Percentiles rank a stretch among this genome's conserved stretches.
These are phyloP conservation scores for Blastobotrys illinoisensis DNA, from an alignment of 1,139 yeast species.

Conservation along the genomic window DNA sequence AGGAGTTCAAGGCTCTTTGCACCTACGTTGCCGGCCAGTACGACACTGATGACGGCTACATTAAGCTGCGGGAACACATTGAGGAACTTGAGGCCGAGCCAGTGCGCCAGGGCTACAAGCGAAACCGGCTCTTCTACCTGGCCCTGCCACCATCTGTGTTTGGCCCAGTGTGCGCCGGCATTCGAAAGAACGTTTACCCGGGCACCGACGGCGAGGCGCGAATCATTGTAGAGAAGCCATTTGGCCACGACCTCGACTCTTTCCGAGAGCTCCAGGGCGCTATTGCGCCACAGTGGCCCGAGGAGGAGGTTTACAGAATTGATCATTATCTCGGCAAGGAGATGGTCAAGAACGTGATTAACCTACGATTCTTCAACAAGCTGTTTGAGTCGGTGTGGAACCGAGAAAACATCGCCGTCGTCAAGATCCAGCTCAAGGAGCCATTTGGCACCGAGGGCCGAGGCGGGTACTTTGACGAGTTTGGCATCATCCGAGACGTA, in stretches of 20 bases:
- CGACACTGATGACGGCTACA: slow-evolving; percentile 71
- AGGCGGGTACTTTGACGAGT: slow-evolving; percentile 93
- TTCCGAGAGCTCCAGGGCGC: slow-evolving; percentile 70
- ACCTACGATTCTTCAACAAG: slow-evolving; percentile 84
- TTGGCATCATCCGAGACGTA: slow-evolving; percentile 95
- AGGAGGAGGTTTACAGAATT: slow-evolving; percentile 88
- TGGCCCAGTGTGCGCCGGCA: slow-evolving; percentile 66
- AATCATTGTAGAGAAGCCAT: slow-evolving; percentile 92
- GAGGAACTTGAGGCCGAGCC: slow-evolving; percentile 50
- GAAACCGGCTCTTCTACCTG: slow-evolving; percentile 71
- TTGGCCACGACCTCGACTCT: slow-evolving; percentile 83
- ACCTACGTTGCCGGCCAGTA: slow-evolving; percentile 74
- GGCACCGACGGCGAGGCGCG: slow-evolving; percentile 48
- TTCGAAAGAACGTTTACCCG: slow-evolving; percentile 68
- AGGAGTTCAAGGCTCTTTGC: slow-evolving; percentile 59
- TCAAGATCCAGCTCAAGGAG: slow-evolving; percentile 91
- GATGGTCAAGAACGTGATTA: slow-evolving; percentile 89
- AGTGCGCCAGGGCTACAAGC: slow-evolving; percentile 32
- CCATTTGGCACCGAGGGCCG: slow-evolving; percentile 98
- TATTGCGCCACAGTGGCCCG: slow-evolving; percentile 80
- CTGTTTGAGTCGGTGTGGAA: slow-evolving; percentile 85
- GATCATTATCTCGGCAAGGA: slow-evolving; percentile 98
- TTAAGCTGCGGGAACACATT: slow-evolving; percentile 49
- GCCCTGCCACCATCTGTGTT: slow-evolving; percentile 95
- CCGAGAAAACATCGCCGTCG: slow-evolving; percentile 64